These are phyloP conservation scores for Spencermartinsiella europaea DNA, from an alignment of 805 yeast genomes.

Conservation along the genomic window DNA sequence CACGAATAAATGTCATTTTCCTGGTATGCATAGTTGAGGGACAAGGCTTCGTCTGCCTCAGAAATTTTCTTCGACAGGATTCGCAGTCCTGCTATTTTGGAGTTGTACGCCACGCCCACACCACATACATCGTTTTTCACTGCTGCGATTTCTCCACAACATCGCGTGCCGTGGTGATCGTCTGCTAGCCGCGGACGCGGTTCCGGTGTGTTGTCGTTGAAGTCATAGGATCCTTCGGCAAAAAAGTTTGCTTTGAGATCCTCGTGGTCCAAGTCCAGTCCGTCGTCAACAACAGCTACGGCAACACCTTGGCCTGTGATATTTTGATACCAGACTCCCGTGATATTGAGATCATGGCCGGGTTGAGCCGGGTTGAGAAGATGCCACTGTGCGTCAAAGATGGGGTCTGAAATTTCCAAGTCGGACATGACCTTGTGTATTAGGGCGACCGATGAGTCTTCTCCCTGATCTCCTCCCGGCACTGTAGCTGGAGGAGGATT, in stretches of 20 bases:
- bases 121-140: constrained; percentile 82
- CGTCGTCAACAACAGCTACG: constrained; percentile 91
- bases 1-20: constrained; percentile 92
- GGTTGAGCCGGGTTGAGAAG: constrained; percentile 65
- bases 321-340: constrained; percentile 77
- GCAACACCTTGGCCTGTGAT: constrained; percentile 78
- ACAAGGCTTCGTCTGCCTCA: constrained; percentile 85
- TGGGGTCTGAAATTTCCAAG: constrained; percentile 73
- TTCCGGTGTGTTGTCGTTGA: constrained; percentile 63
- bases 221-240: constrained; percentile 86
- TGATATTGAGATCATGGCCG: constrained; percentile 82
- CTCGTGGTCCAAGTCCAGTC: constrained; percentile 72
- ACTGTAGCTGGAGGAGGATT: constrained; percentile 2
- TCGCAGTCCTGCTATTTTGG: constrained; percentile 85
- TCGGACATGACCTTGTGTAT: constrained; percentile 37
- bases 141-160: constrained; percentile 96
- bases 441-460: constrained; percentile 13
- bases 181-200: constrained; percentile 78
- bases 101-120: constrained; percentile 89
- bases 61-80: constrained; percentile 78
- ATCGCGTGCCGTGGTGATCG: constrained; percentile 94
- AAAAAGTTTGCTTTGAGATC: constrained; percentile 64
- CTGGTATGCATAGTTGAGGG: constrained; percentile 74
- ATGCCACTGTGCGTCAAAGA: constrained; percentile 88
- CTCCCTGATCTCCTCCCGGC: constrained; percentile 3